phyloP scores from a whole-genome alignment of 2,329 filamentous ascomycete genomes.

The Fusarium bulbicola region DNA sequence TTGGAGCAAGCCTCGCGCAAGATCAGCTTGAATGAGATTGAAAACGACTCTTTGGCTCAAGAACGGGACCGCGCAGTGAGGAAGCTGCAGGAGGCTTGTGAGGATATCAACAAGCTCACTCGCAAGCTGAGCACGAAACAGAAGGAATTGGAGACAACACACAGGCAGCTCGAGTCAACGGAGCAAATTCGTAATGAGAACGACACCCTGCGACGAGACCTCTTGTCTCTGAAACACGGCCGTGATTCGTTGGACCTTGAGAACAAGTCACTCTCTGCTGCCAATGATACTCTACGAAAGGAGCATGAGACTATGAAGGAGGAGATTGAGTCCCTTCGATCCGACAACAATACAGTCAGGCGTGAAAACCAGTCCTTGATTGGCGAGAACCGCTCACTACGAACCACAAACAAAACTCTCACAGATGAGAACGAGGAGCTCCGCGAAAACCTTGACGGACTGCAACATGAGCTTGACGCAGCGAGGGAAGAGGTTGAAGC shows the following conservation, averaged over 20 bases:
- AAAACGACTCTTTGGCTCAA: slow-evolving; percentile 67
- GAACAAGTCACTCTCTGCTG: slow-evolving; percentile 51
- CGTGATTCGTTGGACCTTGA: slow-evolving; percentile 51
- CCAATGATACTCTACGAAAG: slow-evolving; percentile 52
- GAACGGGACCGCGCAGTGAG: slow-evolving; percentile 73
- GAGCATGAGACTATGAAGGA: slow-evolving; percentile 50
- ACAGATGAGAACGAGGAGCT: slow-evolving; percentile 56
- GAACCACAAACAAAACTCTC: slow-evolving; percentile 52
- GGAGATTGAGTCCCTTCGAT: slow-evolving; percentile 54
- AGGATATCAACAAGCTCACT: slow-evolving; percentile 62
- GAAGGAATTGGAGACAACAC: slow-evolving; percentile 54
- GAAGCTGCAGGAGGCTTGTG: slow-evolving; percentile 69
- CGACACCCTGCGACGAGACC: slow-evolving; percentile 53
- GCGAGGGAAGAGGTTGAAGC: slow-evolving; percentile 53
- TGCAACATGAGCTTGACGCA: slow-evolving; percentile 54
- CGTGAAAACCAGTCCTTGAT: slow-evolving; percentile 55
- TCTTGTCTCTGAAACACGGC: slow-evolving; percentile 52
- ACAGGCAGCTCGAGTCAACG: slow-evolving; percentile 53
- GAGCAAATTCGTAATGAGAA: slow-evolving; percentile 52
- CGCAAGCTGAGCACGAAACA: slow-evolving; percentile 53
- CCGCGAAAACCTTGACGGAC: slow-evolving; percentile 52
- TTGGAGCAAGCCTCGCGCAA: slow-evolving; percentile 71
- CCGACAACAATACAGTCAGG: slow-evolving; percentile 53
- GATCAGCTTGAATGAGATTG: slow-evolving; percentile 68
- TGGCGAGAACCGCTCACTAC: slow-evolving; percentile 57